Base-by-base conservation (phyloP, 1,139 yeast species). In the Pichia sp. region DNA sequence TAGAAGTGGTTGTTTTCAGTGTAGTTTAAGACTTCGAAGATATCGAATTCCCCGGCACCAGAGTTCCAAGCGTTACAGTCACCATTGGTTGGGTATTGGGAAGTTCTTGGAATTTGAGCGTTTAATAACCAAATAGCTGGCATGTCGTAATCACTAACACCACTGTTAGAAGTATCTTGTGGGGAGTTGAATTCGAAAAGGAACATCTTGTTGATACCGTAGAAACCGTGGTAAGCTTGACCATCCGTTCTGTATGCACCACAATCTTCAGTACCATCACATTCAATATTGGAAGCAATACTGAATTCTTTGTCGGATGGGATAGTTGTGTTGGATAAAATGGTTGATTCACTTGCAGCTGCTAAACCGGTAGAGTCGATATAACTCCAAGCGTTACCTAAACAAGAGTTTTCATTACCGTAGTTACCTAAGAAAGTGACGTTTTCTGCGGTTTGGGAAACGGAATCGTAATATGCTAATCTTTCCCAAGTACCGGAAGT, bases 1-100 rank as follows among this genome's bases (percentile, higher is more conserved):
- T 73, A 81, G 58, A 84, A 71, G 54, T 80, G 73, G 52, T 66
- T 67, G 34, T 76, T 68, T 55, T 80, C 81, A 21, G 87, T 77
- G 41, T 47, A 57, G 58, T 76, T 76, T 73, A 76, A 68, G 24
- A 76, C 76, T 71, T 85, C 94, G 63, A 85, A 85, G 62, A 85
- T 79, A 70, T 85, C 94, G 65, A 81, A 82, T 69, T 85, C 93
- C 68, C 94, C 93, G 69, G 91, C 83, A 14, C 90, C 90, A 45
- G 83, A 72, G 34, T 74, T 69, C 91, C 93, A 85, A 64, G 91
- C 82, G 27, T 90, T 83, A 67, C 91, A 85, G 55, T 76, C 71
- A 42, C 73, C 65, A 55, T 76, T 75, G 40, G 79, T 75, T 52
- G 80, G 79, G 65, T 85, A 85, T 69, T 85, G 91, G 46, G 86